Percentiles rank a stretch among this genome's conserved stretches.
Conservation (phyloP, 768 basidiomycete species). For the Tylopilus sp. region DNA sequence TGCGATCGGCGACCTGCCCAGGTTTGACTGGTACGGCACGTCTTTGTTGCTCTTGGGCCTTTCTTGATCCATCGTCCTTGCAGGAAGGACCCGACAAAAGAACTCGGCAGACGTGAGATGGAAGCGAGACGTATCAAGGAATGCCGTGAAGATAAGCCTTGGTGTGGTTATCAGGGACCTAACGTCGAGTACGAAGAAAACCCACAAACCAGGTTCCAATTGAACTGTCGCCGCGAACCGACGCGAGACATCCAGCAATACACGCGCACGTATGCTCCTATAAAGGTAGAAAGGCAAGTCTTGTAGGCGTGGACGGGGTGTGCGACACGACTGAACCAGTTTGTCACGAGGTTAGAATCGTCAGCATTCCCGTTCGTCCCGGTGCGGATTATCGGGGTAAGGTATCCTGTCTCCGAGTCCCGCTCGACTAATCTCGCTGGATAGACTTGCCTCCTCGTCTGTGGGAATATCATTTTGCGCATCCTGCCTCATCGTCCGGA, state of each 20-base stretch:
- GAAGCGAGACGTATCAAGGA: slow-evolving; percentile 29
- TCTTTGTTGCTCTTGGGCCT: neutral
- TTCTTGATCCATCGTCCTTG: neutral
- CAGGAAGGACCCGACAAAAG: slow-evolving; percentile 25
- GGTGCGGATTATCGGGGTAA: slow-evolving; percentile 67
- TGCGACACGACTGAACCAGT: slow-evolving; percentile 1
- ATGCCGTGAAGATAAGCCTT: slow-evolving; percentile 34
- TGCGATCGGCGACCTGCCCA: slow-evolving; percentile 69
- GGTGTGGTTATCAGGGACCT: slow-evolving; percentile 32
- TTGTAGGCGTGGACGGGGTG: neutral
- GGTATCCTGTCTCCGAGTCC: slow-evolving; percentile 7
- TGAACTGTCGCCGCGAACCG: slow-evolving; percentile 40
- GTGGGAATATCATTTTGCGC: slow-evolving; percentile 58
- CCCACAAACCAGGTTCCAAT: slow-evolving; percentile 44
- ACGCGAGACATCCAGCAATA: slow-evolving; percentile 63
- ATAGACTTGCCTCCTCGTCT: slow-evolving; percentile 37
- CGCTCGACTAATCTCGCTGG: neutral
- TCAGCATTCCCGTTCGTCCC: slow-evolving; percentile 53
- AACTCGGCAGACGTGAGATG: slow-evolving; percentile 12
- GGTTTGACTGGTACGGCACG: slow-evolving; percentile 65
- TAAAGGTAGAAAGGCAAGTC: slow-evolving; percentile 56
- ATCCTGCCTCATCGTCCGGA: slow-evolving; percentile 58
- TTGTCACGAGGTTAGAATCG: slow-evolving; percentile 48
- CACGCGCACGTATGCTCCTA: slow-evolving; percentile 49
- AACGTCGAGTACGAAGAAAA: slow-evolving; percentile 32